Evolutionary conservation across 306 rosid species (phyloP).

Genomic region (Cicer yamashitae): DNA sequence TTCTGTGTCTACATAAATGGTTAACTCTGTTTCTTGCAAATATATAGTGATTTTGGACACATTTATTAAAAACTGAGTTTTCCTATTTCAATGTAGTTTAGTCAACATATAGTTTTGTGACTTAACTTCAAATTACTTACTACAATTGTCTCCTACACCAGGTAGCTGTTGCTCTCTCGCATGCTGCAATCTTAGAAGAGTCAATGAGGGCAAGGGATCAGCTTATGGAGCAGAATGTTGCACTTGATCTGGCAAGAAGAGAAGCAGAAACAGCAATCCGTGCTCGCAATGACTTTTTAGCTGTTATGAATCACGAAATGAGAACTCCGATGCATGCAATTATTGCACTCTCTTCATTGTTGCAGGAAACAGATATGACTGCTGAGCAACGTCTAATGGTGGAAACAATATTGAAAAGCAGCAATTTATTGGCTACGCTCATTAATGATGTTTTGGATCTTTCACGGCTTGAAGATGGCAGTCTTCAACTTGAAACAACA

Average conservation of each 20-base stretch:
- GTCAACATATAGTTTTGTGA: too few species aligned
- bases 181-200: slow-evolving; percentile 98
- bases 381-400: slow-evolving; percentile 97
- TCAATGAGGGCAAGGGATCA: slow-evolving; percentile 98
- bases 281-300: slow-evolving; percentile 98
- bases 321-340: slow-evolving; percentile 99
- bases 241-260: slow-evolving; percentile 93
- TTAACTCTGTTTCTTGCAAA: too few species aligned
- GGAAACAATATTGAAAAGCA: slow-evolving; percentile 88
- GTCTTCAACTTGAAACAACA: slow-evolving; percentile 81
- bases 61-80: too few species aligned
- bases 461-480: slow-evolving; percentile 96
- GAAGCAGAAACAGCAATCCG: slow-evolving; percentile 99
- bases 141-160: slow-evolving; percentile 43
- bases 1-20: too few species aligned
- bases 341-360: slow-evolving; percentile 92
- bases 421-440: slow-evolving; percentile 90
- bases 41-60: too few species aligned
- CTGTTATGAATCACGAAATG: slow-evolving; percentile 99
- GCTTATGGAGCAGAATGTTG: slow-evolving; percentile 93
- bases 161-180: slow-evolving; percentile 99
- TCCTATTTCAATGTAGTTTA: too few species aligned
- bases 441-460: slow-evolving; percentile 96
- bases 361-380: slow-evolving; percentile 92
- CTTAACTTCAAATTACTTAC: slow-evolving; percentile 23